Evolutionary conservation across 1,139 yeast genomes (phyloP).

Genomic region (Eremothecium cymbalariae): DNA sequence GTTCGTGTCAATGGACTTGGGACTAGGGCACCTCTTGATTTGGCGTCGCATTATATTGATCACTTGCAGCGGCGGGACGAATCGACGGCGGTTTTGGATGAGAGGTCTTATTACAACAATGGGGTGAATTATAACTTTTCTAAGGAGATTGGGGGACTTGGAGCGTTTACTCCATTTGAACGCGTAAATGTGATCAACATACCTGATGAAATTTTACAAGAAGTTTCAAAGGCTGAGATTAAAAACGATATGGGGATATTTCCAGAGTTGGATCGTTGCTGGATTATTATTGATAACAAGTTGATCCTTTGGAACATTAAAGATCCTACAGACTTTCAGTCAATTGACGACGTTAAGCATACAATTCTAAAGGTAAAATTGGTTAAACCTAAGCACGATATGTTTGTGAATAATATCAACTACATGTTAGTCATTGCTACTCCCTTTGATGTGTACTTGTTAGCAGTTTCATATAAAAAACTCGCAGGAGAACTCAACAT

Average conservation of each 20-base stretch:
- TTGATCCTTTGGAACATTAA: conserved; percentile 75
- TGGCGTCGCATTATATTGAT: conserved; percentile 37
- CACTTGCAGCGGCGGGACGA: conserved; percentile 34
- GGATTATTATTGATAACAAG: conserved; percentile 81
- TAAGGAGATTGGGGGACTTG: conserved; percentile 34
- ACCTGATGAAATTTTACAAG: conserved; percentile 78
- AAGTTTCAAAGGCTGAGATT: conserved; percentile 55
- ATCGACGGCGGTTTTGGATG: conserved; percentile 36
- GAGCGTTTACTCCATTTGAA: conserved; percentile 67
- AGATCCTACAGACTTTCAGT: conserved; percentile 56
- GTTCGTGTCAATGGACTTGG: conserved; percentile 24
- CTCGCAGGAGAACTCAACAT: conserved; percentile 52
- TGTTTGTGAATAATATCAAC: conserved; percentile 71
- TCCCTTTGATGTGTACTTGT: conserved; percentile 65
- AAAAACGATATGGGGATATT: conserved; percentile 77
- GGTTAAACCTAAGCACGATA: conserved; percentile 70
- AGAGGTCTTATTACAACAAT: conserved; percentile 34
- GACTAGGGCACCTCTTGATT: conserved; percentile 30
- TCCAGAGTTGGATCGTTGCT: conserved; percentile 71
- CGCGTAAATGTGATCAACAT: conserved; percentile 59
- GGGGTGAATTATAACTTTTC: conserved; percentile 38
- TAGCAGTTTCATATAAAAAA: conserved; percentile 57
- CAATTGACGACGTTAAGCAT: conserved; percentile 75
- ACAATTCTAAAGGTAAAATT: conserved; percentile 69
- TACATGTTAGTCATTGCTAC: conserved; percentile 73